Conservation (phyloP, 768 basidiomycete genomes). For the Chalciporus sphaerocephalus region DNA sequence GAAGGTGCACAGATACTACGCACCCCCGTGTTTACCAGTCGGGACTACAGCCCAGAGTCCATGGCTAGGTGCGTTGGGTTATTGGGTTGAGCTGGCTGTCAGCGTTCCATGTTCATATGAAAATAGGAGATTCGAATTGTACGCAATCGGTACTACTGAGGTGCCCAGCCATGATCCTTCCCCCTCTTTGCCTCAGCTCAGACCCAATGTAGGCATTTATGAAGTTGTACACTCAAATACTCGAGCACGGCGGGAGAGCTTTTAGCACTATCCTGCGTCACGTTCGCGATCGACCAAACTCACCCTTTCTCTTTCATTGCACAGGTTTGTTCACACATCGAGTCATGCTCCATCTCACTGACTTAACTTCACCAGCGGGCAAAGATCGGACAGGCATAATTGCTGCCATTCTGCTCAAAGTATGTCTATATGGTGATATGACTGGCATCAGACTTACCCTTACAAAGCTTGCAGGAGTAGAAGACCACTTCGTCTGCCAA, state of each 20-base stretch:
- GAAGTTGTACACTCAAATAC: conserved; percentile 75
- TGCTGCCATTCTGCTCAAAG: conserved; percentile 69
- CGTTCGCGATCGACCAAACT: conserved; percentile 63
- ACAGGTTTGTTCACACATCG: conserved; percentile 41
- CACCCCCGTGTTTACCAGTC: conserved; percentile 59
- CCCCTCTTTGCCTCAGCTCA: not conserved
- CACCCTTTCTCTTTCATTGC: conserved; percentile 71
- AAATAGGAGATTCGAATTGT: conserved; percentile 47
- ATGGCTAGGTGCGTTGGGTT: conserved; percentile 72
- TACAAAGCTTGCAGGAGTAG: conserved; percentile 65
- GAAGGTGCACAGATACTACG: conserved; percentile 59
- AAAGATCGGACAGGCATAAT: conserved; percentile 80
- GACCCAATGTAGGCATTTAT: conserved; percentile 58
- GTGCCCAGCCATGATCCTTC: conserved; percentile 30
- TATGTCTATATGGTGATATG: conserved; percentile 23
- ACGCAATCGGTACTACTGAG: conserved; percentile 78
- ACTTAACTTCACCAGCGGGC: conserved; percentile 44
- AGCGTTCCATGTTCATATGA: conserved; percentile 5
- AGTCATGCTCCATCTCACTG: not conserved
- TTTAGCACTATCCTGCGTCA: conserved; percentile 73
- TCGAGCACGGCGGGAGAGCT: conserved; percentile 65
- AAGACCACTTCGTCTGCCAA: conserved; percentile 56
- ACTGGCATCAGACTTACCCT: not conserved
- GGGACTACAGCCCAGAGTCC: conserved; percentile 80
- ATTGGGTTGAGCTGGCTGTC: not conserved